Conservation (phyloP, 73 alveolate genomes). For the Durusdinium trenchii region DNA sequence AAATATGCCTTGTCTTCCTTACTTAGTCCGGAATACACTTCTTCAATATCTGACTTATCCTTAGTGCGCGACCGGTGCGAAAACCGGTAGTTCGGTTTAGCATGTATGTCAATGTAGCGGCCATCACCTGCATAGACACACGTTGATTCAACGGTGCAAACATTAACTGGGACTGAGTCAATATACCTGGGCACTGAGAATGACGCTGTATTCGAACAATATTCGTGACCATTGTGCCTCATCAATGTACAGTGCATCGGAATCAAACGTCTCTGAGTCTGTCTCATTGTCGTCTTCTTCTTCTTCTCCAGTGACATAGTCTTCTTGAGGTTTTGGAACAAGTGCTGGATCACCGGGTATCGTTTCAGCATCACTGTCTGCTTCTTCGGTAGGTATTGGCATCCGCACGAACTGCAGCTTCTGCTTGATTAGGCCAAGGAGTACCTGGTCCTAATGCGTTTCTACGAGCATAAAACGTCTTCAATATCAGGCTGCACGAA, state of each 20-base stretch:
- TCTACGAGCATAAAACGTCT: neutral
- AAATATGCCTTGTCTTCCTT: neutral
- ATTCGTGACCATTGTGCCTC: neutral
- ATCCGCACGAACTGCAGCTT: neutral
- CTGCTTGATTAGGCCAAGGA: constrained; percentile 31
- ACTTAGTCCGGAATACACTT: neutral
- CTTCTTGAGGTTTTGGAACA: too few relatives aligned
- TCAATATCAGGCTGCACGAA: neutral
- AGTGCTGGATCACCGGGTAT: too few relatives aligned
- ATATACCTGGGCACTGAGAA: neutral
- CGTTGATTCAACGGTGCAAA: neutral
- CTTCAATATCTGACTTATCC: neutral
- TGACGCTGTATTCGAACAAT: constrained; percentile 6
- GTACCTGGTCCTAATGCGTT: constrained; percentile 32
- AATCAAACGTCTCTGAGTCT: neutral
- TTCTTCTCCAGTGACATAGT: neutral
- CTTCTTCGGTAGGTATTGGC: too few relatives aligned
- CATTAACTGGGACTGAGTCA: neutral
- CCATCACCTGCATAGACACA: neutral
- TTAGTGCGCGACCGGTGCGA: too few relatives aligned
- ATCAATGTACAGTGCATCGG: neutral
- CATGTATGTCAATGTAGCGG: too few relatives aligned
- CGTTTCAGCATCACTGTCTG: too few relatives aligned
- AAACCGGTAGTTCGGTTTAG: too few relatives aligned
- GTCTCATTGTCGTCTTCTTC: neutral